phyloP scores from a whole-genome alignment of 257 asterid genomes.

The Solanum ossicruentum region DNA sequence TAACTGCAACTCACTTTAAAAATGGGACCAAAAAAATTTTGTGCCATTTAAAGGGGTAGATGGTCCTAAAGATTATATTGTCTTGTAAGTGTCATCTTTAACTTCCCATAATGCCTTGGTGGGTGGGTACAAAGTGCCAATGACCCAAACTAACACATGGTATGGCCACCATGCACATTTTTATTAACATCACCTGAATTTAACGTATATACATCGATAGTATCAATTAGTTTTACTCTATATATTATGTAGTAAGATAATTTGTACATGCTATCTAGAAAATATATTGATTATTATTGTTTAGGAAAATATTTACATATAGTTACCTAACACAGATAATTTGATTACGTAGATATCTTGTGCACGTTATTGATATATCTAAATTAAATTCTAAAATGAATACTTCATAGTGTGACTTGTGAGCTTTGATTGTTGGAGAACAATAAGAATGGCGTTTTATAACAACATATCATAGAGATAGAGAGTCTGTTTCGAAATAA shows the following conservation, averaged over 20 bases:
- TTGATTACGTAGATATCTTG: neutral
- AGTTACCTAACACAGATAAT: neutral
- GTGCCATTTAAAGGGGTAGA: neutral
- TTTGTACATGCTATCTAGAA: too few relatives aligned
- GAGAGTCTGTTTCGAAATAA: too few relatives aligned
- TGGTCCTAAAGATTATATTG: constrained; percentile 1
- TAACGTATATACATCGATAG: neutral
- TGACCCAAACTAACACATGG: constrained; percentile 7
- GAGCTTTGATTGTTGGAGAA: neutral
- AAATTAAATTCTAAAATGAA: neutral
- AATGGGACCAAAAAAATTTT: neutral
- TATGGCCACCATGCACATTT: neutral
- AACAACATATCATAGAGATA: too few relatives aligned
- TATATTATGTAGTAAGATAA: neutral
- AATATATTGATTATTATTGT: too few relatives aligned
- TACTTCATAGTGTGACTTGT: neutral
- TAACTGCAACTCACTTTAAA: neutral
- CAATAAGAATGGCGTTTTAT: neutral
- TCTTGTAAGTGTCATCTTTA: constrained; percentile 1
- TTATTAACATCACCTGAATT: neutral
- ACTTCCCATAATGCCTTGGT: neutral
- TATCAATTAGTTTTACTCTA: neutral
- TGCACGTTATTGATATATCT: neutral
- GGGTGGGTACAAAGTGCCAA: neutral
- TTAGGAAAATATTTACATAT: neutral